These are phyloP conservation scores for Lanmaoa rubissima DNA, from an alignment of 768 basidiomycete genomes.

Conservation along the genomic window DNA sequence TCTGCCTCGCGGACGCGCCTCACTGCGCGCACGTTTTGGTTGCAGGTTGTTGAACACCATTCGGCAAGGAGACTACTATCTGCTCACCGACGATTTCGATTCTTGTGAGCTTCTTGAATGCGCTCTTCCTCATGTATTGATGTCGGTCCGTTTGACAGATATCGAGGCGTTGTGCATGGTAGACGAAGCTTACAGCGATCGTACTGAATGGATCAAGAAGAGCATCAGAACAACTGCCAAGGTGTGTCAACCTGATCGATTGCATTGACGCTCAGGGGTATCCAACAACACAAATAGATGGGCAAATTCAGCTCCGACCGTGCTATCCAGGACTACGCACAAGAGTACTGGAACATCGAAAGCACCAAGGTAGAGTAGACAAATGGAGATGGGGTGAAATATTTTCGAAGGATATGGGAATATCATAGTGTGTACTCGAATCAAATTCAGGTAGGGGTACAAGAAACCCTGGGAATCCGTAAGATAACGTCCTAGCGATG, in stretches of 20 bases:
- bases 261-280: conserved; percentile 59
- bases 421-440: conserved; percentile 11
- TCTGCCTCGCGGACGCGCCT: neutral
- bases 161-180: conserved; percentile 83
- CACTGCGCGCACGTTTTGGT: conserved; percentile 16
- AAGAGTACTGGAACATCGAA: conserved; percentile 82
- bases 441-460: conserved; percentile 7
- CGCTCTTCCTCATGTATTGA: neutral
- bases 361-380: conserved; percentile 34
- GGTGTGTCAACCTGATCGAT: conserved; percentile 47
- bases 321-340: conserved; percentile 89
- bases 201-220: conserved; percentile 89
- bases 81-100: conserved; percentile 91
- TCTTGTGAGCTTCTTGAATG: conserved; percentile 56
- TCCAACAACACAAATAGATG: conserved; percentile 53
- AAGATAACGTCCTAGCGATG: conserved; percentile 14
- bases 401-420: neutral
- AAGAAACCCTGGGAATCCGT: conserved; percentile 5
- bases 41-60: conserved; percentile 73
- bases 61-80: conserved; percentile 72
- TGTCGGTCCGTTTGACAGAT: conserved; percentile 41
- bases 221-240: conserved; percentile 81
- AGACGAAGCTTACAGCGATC: conserved; percentile 84
- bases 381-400: neutral
- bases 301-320: conserved; percentile 96